Conservation (phyloP, 495 filamentous ascomycete species). For the Talaromyces liani region DNA sequence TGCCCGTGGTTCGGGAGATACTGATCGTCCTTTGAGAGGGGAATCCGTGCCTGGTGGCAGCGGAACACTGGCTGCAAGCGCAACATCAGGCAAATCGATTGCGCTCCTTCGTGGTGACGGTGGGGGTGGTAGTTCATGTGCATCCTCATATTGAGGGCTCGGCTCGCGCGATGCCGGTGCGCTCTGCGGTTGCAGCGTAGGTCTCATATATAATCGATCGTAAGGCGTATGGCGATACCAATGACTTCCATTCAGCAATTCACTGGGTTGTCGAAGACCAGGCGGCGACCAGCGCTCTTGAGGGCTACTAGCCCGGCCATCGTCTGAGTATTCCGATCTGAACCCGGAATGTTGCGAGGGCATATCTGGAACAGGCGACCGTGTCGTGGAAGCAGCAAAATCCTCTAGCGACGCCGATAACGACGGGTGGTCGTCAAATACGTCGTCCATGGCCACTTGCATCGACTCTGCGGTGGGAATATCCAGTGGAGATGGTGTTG, state of each 20-base stretch:
- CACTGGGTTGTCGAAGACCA: constrained; percentile 41
- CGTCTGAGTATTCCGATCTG: constrained; percentile 55
- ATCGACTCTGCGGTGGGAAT: constrained; percentile 33
- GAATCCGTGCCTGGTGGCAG: constrained; percentile 44
- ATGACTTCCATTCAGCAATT: constrained; percentile 39
- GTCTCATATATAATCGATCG: constrained; percentile 30
- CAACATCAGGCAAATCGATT: constrained; percentile 38
- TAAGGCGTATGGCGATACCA: constrained; percentile 56
- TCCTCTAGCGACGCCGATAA: constrained; percentile 69
- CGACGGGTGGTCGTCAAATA: constrained; percentile 61
- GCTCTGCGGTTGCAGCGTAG: constrained; percentile 31
- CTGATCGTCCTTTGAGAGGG: constrained; percentile 44
- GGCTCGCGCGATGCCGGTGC: constrained; percentile 44
- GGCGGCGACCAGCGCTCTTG: constrained; percentile 53
- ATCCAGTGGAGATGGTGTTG: background rate
- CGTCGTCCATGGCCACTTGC: constrained; percentile 41
- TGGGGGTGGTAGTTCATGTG: constrained; percentile 27
- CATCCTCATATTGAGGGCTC: constrained; percentile 51
- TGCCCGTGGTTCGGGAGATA: constrained; percentile 32
- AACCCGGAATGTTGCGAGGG: constrained; percentile 74
- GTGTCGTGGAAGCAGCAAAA: constrained; percentile 50
- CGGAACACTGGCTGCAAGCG: constrained; percentile 51
- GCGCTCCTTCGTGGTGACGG: background rate
- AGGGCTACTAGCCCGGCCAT: constrained; percentile 17
- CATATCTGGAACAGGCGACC: constrained; percentile 49